Conservation (phyloP, 148 eudicot species). For the Euryodendron excelsum region DNA sequence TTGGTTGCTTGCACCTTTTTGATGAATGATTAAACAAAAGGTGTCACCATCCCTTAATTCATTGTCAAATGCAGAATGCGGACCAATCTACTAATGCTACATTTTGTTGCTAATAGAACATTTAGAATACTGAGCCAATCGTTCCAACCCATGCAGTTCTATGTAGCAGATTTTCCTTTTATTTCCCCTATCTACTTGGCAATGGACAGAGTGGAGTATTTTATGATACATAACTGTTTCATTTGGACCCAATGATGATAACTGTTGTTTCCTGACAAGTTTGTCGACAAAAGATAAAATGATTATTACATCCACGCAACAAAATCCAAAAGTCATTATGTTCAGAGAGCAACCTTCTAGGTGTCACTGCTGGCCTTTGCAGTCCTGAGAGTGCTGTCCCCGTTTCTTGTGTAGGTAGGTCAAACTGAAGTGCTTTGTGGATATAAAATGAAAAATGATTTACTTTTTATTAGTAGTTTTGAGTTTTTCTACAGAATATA, state of each 20-base stretch:
- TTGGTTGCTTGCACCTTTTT: not conserved
- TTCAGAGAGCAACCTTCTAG: not conserved
- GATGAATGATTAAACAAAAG: not conserved
- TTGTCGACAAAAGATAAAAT: not conserved
- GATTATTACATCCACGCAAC: not conserved
- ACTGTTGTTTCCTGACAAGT: not conserved
- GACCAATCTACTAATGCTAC: not conserved
- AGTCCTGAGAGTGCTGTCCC: not conserved
- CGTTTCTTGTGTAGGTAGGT: no score
- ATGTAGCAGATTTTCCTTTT: not conserved
- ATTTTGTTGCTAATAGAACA: not conserved
- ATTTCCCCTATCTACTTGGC: not conserved
- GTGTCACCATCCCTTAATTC: not conserved
- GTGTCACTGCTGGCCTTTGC: not conserved
- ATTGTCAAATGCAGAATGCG: not conserved
- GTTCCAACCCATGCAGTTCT: not conserved
- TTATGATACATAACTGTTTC: not conserved
- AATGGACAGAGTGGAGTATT: not conserved
- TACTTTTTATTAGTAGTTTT: not conserved
- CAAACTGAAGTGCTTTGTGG: not conserved
- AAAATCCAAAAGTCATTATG: not conserved
- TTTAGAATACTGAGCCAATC: not conserved
- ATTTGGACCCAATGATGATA: not conserved
- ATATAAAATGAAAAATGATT: not conserved
- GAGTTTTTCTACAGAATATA: not conserved